Percentiles rank a stretch among this genome's conserved stretches.
These are phyloP conservation scores for Exophiala viscosa DNA, from an alignment of 2,329 filamentous ascomycete species.

Conservation along the genomic window DNA sequence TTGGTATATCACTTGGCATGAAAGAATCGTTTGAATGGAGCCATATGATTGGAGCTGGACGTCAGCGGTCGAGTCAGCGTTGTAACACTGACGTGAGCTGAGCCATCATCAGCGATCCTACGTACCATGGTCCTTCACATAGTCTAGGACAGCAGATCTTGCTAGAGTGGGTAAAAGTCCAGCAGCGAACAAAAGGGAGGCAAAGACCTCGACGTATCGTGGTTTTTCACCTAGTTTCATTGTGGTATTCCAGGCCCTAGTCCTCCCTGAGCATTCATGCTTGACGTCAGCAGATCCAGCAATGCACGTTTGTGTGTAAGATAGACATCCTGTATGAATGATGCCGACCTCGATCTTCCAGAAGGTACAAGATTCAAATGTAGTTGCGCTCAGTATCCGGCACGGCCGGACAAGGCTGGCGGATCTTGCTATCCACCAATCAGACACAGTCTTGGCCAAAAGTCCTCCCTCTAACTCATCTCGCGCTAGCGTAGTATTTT, in stretches of 20 bases:
- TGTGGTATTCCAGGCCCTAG: too few relatives aligned
- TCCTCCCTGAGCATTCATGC: too few relatives aligned
- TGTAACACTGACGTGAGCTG: too few relatives aligned
- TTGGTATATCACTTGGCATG: constrained; percentile 47
- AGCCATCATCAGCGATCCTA: too few relatives aligned
- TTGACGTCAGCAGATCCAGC: too few relatives aligned
- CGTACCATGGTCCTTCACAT: constrained; percentile 13
- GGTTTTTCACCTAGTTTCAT: not conserved
- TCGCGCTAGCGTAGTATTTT: constrained; percentile 1
- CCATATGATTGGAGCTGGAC: constrained; percentile 50
- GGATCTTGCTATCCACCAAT: constrained; percentile 1
- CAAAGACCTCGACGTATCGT: not conserved
- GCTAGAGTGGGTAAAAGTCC: not conserved
- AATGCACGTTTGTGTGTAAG: too few relatives aligned
- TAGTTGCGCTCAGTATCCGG: too few relatives aligned
- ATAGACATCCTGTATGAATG: too few relatives aligned
- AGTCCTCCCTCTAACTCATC: not conserved
- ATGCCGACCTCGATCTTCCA: too few relatives aligned
- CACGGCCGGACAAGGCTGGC: not conserved
- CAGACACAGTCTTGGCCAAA: constrained; percentile 11
- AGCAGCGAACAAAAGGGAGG: not conserved
- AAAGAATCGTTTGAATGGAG: constrained; percentile 48
- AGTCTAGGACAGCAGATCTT: constrained; percentile 2
- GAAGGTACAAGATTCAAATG: too few relatives aligned
- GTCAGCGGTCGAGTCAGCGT: not conserved